A percentile compares a stretch with the other conserved stretches of the same genome.
These are phyloP conservation scores for Eucalyptus pauciflora DNA, from an alignment of 345 rosid genomes.

Conservation along the genomic window DNA sequence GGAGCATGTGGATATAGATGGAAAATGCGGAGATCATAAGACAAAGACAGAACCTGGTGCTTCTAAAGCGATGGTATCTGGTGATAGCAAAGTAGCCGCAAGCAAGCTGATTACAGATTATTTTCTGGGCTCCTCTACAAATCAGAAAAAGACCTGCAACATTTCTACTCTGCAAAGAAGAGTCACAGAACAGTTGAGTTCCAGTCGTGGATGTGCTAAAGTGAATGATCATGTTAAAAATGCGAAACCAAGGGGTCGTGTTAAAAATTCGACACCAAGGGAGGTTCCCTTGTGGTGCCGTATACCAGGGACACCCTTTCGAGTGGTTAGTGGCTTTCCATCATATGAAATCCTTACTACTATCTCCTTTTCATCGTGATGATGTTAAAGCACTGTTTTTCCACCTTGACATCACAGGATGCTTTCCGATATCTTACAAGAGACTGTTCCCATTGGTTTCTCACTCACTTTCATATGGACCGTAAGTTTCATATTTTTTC, in stretches of 20 bases:
- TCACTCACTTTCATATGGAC: constrained; percentile 92
- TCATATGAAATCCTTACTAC: not conserved
- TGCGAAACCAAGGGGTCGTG: constrained; percentile 11
- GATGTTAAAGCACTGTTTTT: not conserved
- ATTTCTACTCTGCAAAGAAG: constrained; percentile 10
- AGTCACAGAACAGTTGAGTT: constrained; percentile 16
- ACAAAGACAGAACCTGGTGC: constrained; percentile 17
- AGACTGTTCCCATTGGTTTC: constrained; percentile 94
- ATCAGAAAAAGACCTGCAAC: constrained; percentile 19
- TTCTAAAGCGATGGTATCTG: constrained; percentile 19
- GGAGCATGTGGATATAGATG: constrained; percentile 5
- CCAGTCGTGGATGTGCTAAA: constrained; percentile 9
- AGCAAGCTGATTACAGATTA: constrained; percentile 86
- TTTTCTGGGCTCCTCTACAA: constrained; percentile 36
- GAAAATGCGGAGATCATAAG: constrained; percentile 1
- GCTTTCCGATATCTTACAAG: constrained; percentile 90
- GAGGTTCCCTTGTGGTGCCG: constrained; percentile 74
- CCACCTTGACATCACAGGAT: constrained; percentile 44
- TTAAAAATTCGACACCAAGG: constrained; percentile 31
- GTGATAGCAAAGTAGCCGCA: constrained; percentile 23
- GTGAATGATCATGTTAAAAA: constrained; percentile 17
- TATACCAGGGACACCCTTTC: constrained; percentile 78
- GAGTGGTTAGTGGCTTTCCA: constrained; percentile 59
- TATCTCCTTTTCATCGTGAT: not conserved
- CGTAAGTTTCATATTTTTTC: constrained; percentile 44